Percentiles rank a stretch among this genome's conserved stretches.
Conservation (phyloP, 306 rosid species). For the Chamaecrista fasciculata region DNA sequence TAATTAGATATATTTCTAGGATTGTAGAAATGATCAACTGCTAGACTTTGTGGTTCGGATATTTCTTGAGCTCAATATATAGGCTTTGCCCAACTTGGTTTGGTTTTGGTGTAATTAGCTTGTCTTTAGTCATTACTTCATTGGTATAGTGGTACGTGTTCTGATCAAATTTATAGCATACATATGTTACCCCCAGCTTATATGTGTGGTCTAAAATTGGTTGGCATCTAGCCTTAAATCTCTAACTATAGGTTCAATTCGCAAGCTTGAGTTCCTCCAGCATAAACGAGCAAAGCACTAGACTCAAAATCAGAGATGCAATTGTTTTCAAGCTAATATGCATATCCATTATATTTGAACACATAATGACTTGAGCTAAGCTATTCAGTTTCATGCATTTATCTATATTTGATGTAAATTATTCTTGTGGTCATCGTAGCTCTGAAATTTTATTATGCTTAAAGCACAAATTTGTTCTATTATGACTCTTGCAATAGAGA, state of each 20-base stretch:
- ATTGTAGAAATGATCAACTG: neutral
- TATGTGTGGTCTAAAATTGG: constrained; percentile 3
- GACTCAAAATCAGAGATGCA: neutral
- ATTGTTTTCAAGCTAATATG: constrained; percentile 12
- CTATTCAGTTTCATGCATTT: neutral
- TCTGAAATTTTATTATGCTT: constrained; percentile 13
- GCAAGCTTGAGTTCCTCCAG: constrained; percentile 1
- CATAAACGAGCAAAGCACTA: neutral
- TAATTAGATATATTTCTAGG: neutral
- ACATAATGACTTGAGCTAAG: constrained; percentile 2
- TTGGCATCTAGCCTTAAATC: neutral
- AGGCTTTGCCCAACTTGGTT: neutral
- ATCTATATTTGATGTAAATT: constrained; percentile 1
- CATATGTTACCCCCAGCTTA: neutral
- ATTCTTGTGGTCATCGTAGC: neutral
- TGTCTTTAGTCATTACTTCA: neutral
- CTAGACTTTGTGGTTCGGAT: no score
- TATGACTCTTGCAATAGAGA: constrained; percentile 3
- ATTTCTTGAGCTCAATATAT: neutral
- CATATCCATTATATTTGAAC: constrained; percentile 6
- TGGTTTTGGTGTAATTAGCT: neutral
- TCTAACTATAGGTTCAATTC: neutral
- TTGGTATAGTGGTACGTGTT: neutral
- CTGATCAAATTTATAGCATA: neutral
- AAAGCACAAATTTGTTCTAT: neutral